Evolutionary conservation across 2,329 filamentous ascomycete genomes (phyloP).

Genomic region (Pseudopyrenochaeta lycopersici): DNA sequence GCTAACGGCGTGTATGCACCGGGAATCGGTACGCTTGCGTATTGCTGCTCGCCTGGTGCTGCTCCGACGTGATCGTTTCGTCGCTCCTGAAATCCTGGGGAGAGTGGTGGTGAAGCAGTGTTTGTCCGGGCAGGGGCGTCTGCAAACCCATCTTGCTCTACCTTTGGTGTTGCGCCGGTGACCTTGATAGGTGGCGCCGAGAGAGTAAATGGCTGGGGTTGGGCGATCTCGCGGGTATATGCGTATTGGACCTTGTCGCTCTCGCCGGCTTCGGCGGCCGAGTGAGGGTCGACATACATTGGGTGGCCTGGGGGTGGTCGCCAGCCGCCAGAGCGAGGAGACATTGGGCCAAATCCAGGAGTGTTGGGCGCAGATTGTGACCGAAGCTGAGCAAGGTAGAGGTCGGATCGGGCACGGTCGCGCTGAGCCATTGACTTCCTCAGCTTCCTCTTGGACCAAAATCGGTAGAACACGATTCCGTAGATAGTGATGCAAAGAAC

Average conservation of each 20-base stretch:
- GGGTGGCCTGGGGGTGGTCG: slow-evolving; percentile 55
- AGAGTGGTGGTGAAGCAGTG: slow-evolving; percentile 48
- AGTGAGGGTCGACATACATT: slow-evolving; percentile 54
- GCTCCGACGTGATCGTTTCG: slow-evolving; percentile 71
- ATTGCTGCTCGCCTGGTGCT: slow-evolving; percentile 82
- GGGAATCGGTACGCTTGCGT: slow-evolving; percentile 87
- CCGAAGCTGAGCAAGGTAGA: slow-evolving; percentile 78
- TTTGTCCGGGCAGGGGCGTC: slow-evolving; percentile 35
- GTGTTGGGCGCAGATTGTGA: slow-evolving; percentile 93
- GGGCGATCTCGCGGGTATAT: slow-evolving; percentile 55
- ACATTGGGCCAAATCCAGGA: slow-evolving; percentile 79
- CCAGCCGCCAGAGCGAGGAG: slow-evolving; percentile 65
- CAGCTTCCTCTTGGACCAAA: slow-evolving; percentile 94
- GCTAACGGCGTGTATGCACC: slow-evolving; percentile 73
- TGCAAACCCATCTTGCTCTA: slow-evolving; percentile 70
- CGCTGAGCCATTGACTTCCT: slow-evolving; percentile 96
- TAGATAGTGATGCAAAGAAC: slow-evolving; percentile 92
- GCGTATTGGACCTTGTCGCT: slow-evolving; percentile 47
- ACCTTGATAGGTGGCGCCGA: slow-evolving; percentile 84
- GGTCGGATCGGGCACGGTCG: slow-evolving; percentile 90
- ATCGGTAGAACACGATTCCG: slow-evolving; percentile 94
- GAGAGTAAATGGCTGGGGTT: slow-evolving; percentile 76
- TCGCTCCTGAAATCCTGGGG: slow-evolving; percentile 53
- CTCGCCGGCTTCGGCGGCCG: slow-evolving; percentile 63
- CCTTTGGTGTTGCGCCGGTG: slow-evolving; percentile 78